Percentiles rank a stretch among this genome's conserved stretches.
Evolutionary conservation across 148 eudicot species (phyloP).

Genomic region (Cornus florida): DNA sequence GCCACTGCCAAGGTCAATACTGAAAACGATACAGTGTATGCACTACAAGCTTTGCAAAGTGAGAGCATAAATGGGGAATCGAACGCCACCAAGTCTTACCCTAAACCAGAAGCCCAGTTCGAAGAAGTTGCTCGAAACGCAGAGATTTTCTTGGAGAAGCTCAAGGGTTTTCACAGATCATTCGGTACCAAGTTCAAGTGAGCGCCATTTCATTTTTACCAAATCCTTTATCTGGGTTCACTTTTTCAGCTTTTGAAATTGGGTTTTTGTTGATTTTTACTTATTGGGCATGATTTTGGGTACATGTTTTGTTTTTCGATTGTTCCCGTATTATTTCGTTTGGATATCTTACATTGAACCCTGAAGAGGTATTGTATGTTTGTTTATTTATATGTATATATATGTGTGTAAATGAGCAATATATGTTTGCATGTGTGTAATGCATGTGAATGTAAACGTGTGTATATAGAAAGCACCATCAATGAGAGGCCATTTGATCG

Average conservation of each 20-base stretch:
- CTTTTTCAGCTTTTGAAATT: neutral
- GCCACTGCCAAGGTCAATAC: neutral
- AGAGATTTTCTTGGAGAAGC: conserved; percentile 33
- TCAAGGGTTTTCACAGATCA: conserved; percentile 34
- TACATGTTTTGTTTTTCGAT: neutral
- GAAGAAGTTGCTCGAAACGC: conserved; percentile 35
- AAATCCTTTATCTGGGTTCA: neutral
- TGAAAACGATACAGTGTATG: conserved; percentile 4
- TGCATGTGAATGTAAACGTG: neutral
- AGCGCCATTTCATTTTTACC: conserved; percentile 5
- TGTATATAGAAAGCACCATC: neutral
- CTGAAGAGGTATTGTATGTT: neutral
- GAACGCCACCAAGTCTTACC: conserved; percentile 14
- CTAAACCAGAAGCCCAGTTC: conserved; percentile 38
- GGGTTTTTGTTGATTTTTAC: neutral
- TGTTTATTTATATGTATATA: neutral
- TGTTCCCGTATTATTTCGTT: neutral
- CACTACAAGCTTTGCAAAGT: neutral
- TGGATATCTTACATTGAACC: too few species aligned
- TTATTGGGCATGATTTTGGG: neutral
- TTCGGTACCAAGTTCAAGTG: conserved; percentile 45
- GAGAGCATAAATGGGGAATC: neutral
- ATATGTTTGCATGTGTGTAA: too few species aligned
- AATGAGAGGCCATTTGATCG: neutral
- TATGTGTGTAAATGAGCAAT: neutral